Percentiles rank a stretch among this genome's conserved stretches.
These are phyloP conservation scores for Elasticomyces elasticus DNA, from an alignment of 495 filamentous ascomycete species.

Conservation along the genomic window DNA sequence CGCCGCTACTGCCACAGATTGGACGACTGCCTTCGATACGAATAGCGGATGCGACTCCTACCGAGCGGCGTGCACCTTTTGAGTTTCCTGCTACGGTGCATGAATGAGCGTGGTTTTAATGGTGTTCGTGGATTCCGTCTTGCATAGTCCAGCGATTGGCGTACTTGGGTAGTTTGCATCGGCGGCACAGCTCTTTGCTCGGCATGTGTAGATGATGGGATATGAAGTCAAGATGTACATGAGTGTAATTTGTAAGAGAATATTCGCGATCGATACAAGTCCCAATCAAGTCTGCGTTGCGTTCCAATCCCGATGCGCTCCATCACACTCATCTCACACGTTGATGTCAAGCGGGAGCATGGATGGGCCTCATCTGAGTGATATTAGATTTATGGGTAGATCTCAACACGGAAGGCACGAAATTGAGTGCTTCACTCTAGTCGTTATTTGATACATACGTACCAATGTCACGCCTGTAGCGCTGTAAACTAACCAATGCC, in stretches of 20 bases:
- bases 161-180: not conserved
- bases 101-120: not conserved
- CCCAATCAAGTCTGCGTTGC: no score
- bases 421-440: no score
- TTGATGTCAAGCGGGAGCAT: no score
- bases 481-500: no score
- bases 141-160: not conserved
- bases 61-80: slow-evolving; percentile 4
- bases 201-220: not conserved
- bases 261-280: no score
- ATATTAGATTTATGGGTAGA: no score
- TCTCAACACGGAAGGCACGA: no score
- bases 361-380: no score
- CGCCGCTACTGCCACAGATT: slow-evolving; percentile 17
- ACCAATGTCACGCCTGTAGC: no score
- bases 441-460: no score
- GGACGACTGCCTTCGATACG: slow-evolving; percentile 18
- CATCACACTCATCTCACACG: no score
- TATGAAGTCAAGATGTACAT: not conserved
- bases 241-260: not conserved
- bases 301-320: no score
- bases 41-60: slow-evolving; percentile 17
- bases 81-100: slow-evolving; percentile 7
- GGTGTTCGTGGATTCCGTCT: not conserved
- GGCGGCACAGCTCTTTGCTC: not conserved